A percentile compares a stretch with the other conserved stretches of the same genome.
phyloP scores from a whole-genome alignment of 2,329 filamentous ascomycete species.

The Claviceps sp. region DNA sequence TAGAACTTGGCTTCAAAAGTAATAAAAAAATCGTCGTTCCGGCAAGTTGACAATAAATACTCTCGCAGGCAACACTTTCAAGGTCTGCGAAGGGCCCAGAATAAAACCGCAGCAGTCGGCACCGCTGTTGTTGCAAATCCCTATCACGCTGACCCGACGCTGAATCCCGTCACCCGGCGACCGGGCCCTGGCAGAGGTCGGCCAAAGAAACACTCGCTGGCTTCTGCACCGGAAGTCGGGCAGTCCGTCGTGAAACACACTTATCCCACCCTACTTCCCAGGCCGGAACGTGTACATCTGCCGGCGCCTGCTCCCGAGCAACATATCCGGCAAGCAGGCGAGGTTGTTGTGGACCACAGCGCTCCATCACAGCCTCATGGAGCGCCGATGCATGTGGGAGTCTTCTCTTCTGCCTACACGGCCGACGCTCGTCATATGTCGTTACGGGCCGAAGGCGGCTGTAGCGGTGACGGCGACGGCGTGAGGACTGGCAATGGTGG shows the following conservation, averaged over 20 bases:
- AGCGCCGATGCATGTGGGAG: neutral
- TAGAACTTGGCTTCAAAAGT: too few relatives aligned
- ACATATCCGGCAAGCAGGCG: neutral
- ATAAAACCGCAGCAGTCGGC: slow-evolving; percentile 34
- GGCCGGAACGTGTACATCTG: neutral
- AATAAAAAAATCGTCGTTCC: neutral
- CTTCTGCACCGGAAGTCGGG: neutral
- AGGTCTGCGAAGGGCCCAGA: slow-evolving; percentile 40
- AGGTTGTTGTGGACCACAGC: neutral
- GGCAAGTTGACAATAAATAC: neutral
- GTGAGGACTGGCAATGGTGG: neutral
- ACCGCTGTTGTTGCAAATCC: slow-evolving; percentile 17
- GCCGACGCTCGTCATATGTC: neutral
- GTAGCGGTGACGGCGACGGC: neutral
- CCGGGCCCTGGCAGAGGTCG: slow-evolving; percentile 45
- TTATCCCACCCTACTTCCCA: neutral
- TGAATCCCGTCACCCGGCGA: slow-evolving; percentile 46
- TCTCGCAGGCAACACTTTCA: slow-evolving; percentile 44
- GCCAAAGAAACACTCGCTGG: slow-evolving; percentile 28
- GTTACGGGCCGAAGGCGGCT: slow-evolving; percentile 2
- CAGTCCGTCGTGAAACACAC: neutral
- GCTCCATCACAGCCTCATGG: neutral
- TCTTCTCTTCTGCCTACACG: neutral
- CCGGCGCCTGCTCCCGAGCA: neutral
- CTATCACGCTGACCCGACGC: slow-evolving; percentile 33